These are phyloP conservation scores for Xylaria hypoxylon DNA, from an alignment of 2,329 filamentous ascomycete genomes.

Conservation along the genomic window DNA sequence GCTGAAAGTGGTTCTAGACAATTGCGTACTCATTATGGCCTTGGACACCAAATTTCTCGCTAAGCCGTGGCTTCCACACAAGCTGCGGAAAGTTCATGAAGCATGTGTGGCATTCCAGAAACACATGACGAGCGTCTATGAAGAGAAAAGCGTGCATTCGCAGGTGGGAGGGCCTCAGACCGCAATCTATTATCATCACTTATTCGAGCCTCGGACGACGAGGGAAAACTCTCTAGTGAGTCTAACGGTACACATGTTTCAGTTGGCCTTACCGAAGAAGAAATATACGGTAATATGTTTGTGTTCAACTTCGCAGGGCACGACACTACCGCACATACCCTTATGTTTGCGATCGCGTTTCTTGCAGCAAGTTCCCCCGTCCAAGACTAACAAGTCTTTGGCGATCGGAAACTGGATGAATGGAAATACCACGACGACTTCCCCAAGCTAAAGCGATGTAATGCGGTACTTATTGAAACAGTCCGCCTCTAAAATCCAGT, in stretches of 20 bases:
- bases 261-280: slow-evolving; percentile 23
- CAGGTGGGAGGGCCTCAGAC: neutral
- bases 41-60: slow-evolving; percentile 46
- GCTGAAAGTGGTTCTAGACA: slow-evolving; percentile 44
- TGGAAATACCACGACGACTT: slow-evolving; percentile 22
- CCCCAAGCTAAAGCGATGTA: slow-evolving; percentile 16
- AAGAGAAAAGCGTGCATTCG: slow-evolving; percentile 44
- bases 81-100: slow-evolving; percentile 25
- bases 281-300: slow-evolving; percentile 48
- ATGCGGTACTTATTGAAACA: slow-evolving; percentile 23
- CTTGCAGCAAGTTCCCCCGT: slow-evolving; percentile 39
- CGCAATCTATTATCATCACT: neutral
- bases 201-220: neutral
- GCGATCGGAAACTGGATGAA: neutral
- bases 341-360: slow-evolving; percentile 38
- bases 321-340: slow-evolving; percentile 45
- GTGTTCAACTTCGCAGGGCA: slow-evolving; percentile 48
- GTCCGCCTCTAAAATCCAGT: slow-evolving; percentile 27
- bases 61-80: slow-evolving; percentile 30
- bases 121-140: slow-evolving; percentile 49
- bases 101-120: slow-evolving; percentile 46
- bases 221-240: neutral
- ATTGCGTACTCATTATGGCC: slow-evolving; percentile 47
- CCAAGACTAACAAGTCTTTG: slow-evolving; percentile 29
- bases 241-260: too few species aligned